Base-by-base conservation (phyloP, 805 yeast species). In the Saccharomycopsis schoenii region DNA sequence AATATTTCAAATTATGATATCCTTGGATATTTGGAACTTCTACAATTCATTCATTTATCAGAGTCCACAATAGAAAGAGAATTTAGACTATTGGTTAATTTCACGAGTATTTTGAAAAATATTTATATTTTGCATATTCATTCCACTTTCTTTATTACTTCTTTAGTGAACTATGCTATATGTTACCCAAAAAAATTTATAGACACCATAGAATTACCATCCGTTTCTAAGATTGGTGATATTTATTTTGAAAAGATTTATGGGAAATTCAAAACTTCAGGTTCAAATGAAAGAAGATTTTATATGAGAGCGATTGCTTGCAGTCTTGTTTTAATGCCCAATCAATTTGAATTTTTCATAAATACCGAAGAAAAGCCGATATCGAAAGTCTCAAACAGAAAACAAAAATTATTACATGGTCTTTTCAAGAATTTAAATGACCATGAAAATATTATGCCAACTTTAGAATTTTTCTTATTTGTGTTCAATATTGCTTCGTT, bases 211-310 rank as follows among this genome's bases (percentile, higher is more conserved):
- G 42, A 11, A 54, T 57, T 37, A 14, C 54, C 60, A 12, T 24
- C 50, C 8, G 42, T 59, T 36, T 40, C 57, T 24, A 61, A 61
- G 43, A 21, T 59, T 19, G 65, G 62, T 19, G 65, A 63, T 34
- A 36, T 43, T 15, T 63, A 50, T 55, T 63, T 63, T 40, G 65
- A 63, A 42, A 61, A 61, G 34, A 57, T 59, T 14, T 63, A 61
- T 52, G 25, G 17, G 4, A 52, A 55, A 19, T 58, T 39, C 50
- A 58, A 59, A 56, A 14, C 56, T 34, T 36, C 61, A 4, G 17
- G 19, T 17, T 62, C 50, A 3, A 25, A 57, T 47, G 60, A 59
- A 36, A 63, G 61, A 40, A 59, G 61, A 29, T 63, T 63, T 50
- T 57, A 56, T 24, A 57, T 50, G 17, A 41, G 51, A 17, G 60